phyloP scores from a whole-genome alignment of 768 basidiomycete genomes.

The Boletus subparvulus region DNA sequence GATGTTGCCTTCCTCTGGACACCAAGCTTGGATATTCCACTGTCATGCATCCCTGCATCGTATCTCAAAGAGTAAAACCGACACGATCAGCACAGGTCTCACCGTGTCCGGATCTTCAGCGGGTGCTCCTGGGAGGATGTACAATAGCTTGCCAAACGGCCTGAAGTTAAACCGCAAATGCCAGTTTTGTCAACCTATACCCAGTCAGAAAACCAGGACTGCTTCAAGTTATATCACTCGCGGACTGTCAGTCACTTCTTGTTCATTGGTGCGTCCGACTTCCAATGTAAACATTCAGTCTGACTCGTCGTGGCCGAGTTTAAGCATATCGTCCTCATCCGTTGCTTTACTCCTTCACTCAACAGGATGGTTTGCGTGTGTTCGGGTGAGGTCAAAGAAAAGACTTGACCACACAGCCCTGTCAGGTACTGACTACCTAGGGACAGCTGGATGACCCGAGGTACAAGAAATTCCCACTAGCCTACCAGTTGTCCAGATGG shows the following conservation, averaged over 20 bases:
- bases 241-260: constrained; percentile 44
- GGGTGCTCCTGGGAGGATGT: constrained; percentile 2
- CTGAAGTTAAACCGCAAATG: not conserved
- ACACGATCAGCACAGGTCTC: constrained; percentile 13
- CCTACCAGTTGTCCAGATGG: no score
- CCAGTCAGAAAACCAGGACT: not conserved
- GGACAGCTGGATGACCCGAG: no score
- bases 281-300: constrained; percentile 55
- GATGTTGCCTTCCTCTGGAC: constrained; percentile 16
- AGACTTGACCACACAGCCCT: constrained; percentile 56
- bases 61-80: constrained; percentile 40
- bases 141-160: constrained; percentile 12
- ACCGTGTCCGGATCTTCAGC: constrained; percentile 2
- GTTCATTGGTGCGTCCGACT: constrained; percentile 53
- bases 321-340: constrained; percentile 26
- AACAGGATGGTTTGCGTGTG: constrained; percentile 48
- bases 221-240: constrained; percentile 46
- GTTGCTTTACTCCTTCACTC: constrained; percentile 30
- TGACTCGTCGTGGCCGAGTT: constrained; percentile 39
- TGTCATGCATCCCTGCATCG: constrained; percentile 41
- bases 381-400: constrained; percentile 49
- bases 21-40: constrained; percentile 21
- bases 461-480: no score
- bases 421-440: constrained; percentile 45
- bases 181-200: not conserved